A percentile compares a stretch with the other conserved stretches of the same genome.
Evolutionary conservation across 805 yeast genomes (phyloP).

Genomic region (Ogataea henricii): DNA sequence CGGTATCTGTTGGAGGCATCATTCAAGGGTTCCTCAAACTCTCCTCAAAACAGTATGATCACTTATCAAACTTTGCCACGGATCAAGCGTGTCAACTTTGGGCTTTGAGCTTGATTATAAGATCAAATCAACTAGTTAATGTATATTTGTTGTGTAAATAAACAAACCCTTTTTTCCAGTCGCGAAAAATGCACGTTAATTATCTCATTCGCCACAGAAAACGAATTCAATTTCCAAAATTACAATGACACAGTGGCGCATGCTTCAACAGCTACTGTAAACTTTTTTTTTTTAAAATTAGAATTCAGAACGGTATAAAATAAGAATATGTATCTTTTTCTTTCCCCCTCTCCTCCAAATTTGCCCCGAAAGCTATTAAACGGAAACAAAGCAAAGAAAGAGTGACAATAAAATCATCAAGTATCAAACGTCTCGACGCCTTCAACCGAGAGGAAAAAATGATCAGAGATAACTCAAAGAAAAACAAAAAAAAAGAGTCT

Average conservation of each 20-base stretch:
- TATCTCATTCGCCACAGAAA: no score
- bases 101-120: neutral
- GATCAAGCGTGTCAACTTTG: no score
- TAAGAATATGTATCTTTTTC: conserved; percentile 9
- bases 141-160: neutral
- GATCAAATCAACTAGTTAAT: neutral
- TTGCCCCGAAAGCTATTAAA: conserved; percentile 3
- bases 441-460: conserved; percentile 2
- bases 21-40: neutral
- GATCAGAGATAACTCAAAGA: conserved; percentile 7
- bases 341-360: neutral
- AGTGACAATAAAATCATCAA: conserved; percentile 4
- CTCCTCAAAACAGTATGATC: neutral
- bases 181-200: conserved; percentile 7
- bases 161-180: neutral
- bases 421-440: conserved; percentile 3
- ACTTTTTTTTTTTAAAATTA: neutral
- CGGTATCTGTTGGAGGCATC: neutral
- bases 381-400: neutral
- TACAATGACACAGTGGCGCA: no score
- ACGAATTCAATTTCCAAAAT: no score
- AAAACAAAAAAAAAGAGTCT: conserved; percentile 11
- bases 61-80: no score
- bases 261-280: neutral
- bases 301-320: conserved; percentile 11